Base-by-base conservation (phyloP, 2,329 filamentous ascomycete genomes). In the Beauveria sp. region DNA sequence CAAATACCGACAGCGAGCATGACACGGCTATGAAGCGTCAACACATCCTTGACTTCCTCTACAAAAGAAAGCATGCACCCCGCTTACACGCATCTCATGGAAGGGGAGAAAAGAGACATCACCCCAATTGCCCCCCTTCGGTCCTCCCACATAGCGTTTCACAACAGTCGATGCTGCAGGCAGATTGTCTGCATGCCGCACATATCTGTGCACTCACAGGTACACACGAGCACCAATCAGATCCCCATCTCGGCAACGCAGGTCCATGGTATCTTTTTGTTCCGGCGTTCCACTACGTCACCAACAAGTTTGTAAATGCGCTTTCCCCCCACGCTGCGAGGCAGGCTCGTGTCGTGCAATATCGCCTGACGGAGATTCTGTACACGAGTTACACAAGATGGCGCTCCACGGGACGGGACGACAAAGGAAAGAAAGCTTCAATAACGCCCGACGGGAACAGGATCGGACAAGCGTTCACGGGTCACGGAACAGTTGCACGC, bases 61-160 rank as follows among this genome's bases (percentile, higher is more conserved):
- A 7, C 26, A 26, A 30, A 24, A 48, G 22, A 28, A 56, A 26
- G 10, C n/a, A 28, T 26, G 34, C 16, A 20, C 55, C 43, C 55
- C 55, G 30, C 55, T 41, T 41, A 48, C 46, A 51, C 30, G 55
- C 44, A 28, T 9, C 44, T 26, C 3, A 51, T 20, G n/a, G 20
- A 55, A 26, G 43, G 30, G 43, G 55, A 43, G 55, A 51, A 58
- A 58, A 58, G 55, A 58, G 55, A 44, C 46, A 58, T 30, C 43
- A 9, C 26, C 41, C 41, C 43, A 43, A 56, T 30, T 20, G 16
- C 18, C 34, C 54, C 41, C 18, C 28, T 57, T 57, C 18, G 10
- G 54, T 34, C 52, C 22, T 46, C 43, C 16, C 26, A 41, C 24
- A 3, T 37, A 8, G 46, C 28, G 55, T 50, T 48, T 40, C 44